Conservation (phyloP, 768 basidiomycete genomes). For the Tylopilus balloui region DNA sequence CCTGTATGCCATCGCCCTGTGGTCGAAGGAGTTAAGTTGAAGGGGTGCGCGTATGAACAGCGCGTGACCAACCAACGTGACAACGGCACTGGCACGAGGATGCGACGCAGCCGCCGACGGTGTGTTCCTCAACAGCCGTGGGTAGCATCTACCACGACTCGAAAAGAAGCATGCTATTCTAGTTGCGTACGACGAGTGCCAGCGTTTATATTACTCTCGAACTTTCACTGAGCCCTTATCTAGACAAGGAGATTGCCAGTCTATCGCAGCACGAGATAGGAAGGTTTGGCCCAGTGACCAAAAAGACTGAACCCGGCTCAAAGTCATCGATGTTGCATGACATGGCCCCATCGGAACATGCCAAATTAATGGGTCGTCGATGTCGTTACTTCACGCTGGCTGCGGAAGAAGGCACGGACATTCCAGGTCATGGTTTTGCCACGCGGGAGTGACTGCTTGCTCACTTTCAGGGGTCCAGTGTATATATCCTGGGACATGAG, state of each 20-base stretch:
- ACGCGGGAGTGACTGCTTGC: slow-evolving; percentile 9
- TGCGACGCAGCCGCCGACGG: too few relatives aligned
- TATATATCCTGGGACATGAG: not conserved
- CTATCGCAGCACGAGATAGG: slow-evolving; percentile 8
- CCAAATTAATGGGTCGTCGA: slow-evolving; percentile 1
- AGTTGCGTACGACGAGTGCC: not conserved
- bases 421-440: slow-evolving; percentile 2
- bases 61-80: too few relatives aligned
- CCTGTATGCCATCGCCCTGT: not conserved
- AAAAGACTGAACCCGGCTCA: slow-evolving; percentile 7
- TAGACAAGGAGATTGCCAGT: slow-evolving; percentile 8
- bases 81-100: too few relatives aligned
- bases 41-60: too few relatives aligned
- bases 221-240: not conserved
- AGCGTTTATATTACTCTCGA: not conserved
- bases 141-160: not conserved
- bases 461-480: not conserved
- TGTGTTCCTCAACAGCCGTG: not conserved
- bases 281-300: slow-evolving; percentile 3
- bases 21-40: not conserved
- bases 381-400: slow-evolving; percentile 1
- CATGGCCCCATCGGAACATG: not conserved
- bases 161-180: not conserved
- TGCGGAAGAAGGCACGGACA: slow-evolving; percentile 3
- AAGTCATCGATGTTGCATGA: slow-evolving; percentile 8